Percentiles rank a stretch among this genome's conserved stretches.
These are phyloP conservation scores for Penicillium psychrofluorescens DNA, from an alignment of 495 filamentous ascomycete species.

Conservation along the genomic window DNA sequence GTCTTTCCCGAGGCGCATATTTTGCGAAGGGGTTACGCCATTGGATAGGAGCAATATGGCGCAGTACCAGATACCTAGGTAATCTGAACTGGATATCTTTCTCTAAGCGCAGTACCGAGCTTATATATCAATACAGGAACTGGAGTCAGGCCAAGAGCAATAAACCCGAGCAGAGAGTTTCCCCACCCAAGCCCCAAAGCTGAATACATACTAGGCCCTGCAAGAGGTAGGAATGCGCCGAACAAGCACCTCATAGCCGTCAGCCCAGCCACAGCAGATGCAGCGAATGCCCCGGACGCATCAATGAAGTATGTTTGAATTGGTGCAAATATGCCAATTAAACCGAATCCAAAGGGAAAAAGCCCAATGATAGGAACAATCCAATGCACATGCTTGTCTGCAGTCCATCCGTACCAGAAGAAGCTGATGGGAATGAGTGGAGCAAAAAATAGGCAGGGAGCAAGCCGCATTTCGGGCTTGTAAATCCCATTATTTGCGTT, in stretches of 20 bases:
- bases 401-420: conserved; percentile 53
- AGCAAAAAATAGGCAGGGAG: conserved; percentile 38
- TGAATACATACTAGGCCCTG: conserved; percentile 42
- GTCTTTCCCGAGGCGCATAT: no score
- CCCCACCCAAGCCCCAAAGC: conserved; percentile 54
- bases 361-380: conserved; percentile 34
- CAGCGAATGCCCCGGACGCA: conserved; percentile 45
- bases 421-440: conserved; percentile 44
- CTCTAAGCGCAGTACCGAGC: no score
- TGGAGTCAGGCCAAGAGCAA: no score
- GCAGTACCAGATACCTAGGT: no score
- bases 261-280: conserved; percentile 65
- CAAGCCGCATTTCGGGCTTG: conserved; percentile 45
- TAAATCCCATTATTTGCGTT: conserved; percentile 24
- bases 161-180: conserved; percentile 51
- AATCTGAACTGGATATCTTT: no score
- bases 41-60: no score
- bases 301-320: conserved; percentile 49
- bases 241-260: conserved; percentile 50
- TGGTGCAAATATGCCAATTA: neutral
- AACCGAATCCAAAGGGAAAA: conserved; percentile 9
- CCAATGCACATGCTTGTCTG: conserved; percentile 47
- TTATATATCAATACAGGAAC: no score
- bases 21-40: no score
- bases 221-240: conserved; percentile 47